Evolutionary conservation across 768 basidiomycete genomes (phyloP).

Genomic region (Suillus subluteus): DNA sequence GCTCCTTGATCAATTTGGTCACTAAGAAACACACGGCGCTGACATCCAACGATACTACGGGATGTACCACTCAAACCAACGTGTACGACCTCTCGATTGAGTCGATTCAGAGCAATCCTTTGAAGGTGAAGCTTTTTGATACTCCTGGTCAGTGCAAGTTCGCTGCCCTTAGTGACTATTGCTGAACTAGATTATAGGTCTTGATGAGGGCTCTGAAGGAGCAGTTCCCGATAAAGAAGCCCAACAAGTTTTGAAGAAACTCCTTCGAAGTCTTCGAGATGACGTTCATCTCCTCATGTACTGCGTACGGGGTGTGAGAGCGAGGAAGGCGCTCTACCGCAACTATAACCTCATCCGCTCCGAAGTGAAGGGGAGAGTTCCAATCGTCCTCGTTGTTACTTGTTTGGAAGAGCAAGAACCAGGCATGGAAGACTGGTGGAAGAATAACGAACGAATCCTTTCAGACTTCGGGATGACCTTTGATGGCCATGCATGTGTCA

Average conservation of each 20-base stretch:
- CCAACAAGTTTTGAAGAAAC: conserved; percentile 27
- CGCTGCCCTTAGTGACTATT: background rate
- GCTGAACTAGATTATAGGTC: conserved; percentile 20
- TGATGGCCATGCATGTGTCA: conserved; percentile 43
- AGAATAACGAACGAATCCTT: conserved; percentile 35
- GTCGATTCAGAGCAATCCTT: background rate
- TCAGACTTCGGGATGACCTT: conserved; percentile 39
- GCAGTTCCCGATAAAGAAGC: conserved; percentile 29
- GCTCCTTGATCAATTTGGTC: conserved; percentile 36
- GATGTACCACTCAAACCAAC: conserved; percentile 17
- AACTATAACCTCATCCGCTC: conserved; percentile 37
- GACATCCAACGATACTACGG: conserved; percentile 21
- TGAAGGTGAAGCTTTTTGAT: conserved; percentile 33
- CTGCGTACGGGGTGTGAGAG: conserved; percentile 35
- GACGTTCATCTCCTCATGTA: conserved; percentile 38
- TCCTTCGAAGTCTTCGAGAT: conserved; percentile 37
- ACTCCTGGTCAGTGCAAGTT: conserved; percentile 19
- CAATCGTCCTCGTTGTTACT: conserved; percentile 36
- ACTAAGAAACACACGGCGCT: conserved; percentile 32
- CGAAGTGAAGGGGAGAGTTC: conserved; percentile 30
- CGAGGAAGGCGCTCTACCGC: conserved; percentile 26
- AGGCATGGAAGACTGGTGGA: conserved; percentile 44
- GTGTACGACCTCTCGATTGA: background rate
- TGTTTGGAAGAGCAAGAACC: conserved; percentile 37
- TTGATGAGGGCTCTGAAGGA: conserved; percentile 35